Base-by-base conservation (phyloP, 2,329 filamentous ascomycete genomes). In the Neurospora sp. region DNA sequence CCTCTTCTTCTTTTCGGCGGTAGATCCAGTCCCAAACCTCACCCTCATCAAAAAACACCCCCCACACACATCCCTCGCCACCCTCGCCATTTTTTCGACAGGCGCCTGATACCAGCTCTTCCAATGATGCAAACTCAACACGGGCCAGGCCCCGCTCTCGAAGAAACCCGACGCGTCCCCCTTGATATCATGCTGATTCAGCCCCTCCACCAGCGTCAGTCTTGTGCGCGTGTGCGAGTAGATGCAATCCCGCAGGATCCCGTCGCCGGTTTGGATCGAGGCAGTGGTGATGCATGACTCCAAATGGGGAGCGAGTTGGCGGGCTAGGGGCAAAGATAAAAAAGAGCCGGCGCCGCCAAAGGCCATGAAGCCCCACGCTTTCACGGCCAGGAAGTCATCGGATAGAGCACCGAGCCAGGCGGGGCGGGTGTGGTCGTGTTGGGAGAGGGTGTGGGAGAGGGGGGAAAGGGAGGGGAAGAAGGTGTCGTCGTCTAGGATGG, bases 311-410 rank as follows among this genome's bases (percentile, higher is more conserved):
- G 81, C 80, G 0, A 90, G 76, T 70, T 85, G 78, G 33, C 77
- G 76, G 19, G 86, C 79, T 1, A 89, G 81, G 2, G 86, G 82
- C 9, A 84, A 78, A 42, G 84, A 87, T 15, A 90, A 75, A 76
- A 89, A 89, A 70, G 86, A 80, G 69, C 87, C 88, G 3, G 85
- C 87, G 71, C 87, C 87, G 70, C 88, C 87, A 71, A 84, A 90
- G 15, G 85, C 87, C 82, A 89, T 87, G 73, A 84, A 81, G 1
- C 87, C 87, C 75, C 85, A 88, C 11, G 78, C 78, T 4, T 80
- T 79, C 36, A 89, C 81, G 19, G 85, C 82, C 33, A 80, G 76
- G 43, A 84, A 82, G 74, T 86, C 85, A 75, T 90, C 87, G 1
- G 87, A 87, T 6, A 89, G 77, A 2, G 84, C 84, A 2, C 88